phyloP scores from a whole-genome alignment of 257 asterid genomes.

The Marsdenia floribunda region DNA sequence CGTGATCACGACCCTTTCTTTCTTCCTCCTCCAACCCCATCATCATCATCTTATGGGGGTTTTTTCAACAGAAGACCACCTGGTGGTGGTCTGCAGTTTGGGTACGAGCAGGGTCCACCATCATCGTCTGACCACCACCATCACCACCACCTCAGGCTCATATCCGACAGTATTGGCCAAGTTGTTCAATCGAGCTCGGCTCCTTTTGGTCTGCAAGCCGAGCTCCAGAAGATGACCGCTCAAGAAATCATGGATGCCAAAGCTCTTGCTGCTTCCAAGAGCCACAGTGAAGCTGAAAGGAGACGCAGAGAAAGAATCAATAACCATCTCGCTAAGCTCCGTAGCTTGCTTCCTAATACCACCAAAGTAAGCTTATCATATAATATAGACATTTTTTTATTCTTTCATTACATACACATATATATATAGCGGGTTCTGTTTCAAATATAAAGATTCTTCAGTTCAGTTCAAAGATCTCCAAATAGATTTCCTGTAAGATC shows the following conservation, averaged over 20 bases:
- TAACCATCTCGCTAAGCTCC: conserved; percentile 23
- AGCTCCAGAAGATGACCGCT: conserved; percentile 20
- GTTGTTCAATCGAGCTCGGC: conserved; percentile 13
- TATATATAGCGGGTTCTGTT: too few relatives aligned
- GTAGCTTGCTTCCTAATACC: conserved; percentile 19
- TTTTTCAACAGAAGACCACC: conserved; percentile 18
- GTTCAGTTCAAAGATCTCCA: neutral
- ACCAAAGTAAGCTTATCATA: conserved; percentile 17
- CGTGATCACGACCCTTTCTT: conserved; percentile 44
- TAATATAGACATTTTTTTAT: too few relatives aligned
- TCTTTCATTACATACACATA: too few relatives aligned
- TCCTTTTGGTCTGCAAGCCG: conserved; percentile 22
- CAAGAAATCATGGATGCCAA: conserved; percentile 28
- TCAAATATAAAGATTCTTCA: too few relatives aligned
- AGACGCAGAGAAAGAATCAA: conserved; percentile 27
- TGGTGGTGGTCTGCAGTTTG: conserved; percentile 14
- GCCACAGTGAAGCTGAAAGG: conserved; percentile 30
- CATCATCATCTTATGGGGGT: conserved; percentile 46
- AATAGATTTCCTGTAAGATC: conserved; percentile 9
- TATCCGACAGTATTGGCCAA: conserved; percentile 31
- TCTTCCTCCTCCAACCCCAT: conserved; percentile 37
- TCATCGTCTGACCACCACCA: conserved; percentile 20
- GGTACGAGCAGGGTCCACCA: conserved; percentile 16
- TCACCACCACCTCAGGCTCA: conserved; percentile 26
- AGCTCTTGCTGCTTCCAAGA: conserved; percentile 26